Base-by-base conservation (phyloP, 2,329 filamentous ascomycete genomes). In the Ceratocystiopsis minuta region DNA sequence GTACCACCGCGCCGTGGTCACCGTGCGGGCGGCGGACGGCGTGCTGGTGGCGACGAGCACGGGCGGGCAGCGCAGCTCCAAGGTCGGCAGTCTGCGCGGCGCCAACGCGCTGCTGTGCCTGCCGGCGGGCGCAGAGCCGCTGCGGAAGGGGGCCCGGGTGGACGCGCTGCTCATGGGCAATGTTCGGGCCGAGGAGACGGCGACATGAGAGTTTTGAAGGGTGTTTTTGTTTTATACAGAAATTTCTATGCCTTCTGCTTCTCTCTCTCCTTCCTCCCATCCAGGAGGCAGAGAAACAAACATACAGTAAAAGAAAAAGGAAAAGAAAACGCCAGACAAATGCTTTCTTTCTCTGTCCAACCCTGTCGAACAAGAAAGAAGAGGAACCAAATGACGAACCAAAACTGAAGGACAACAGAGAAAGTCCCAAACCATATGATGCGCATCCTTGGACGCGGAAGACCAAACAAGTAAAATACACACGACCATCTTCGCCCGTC, bases 41-140 rank as follows among this genome's bases (percentile, higher is more conserved):
- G 52, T 63, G 10, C 58, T 96, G 38, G 65, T 72, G 45, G 90
- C 86, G 0, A 72, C 64, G 28, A 94, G 85, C 53, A 98, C 90
- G 0, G 90, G 90, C 6, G 77, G 80, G 3, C 90, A 98, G 63
- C 69, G 90, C 40, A 96, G 88, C 57, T 92, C 83, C 15, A 73
- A 77, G 47, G 86, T 98, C 3, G 85, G 86, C 0, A 96, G 88
- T 58, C 67, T 96, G 50, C 82, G 79, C 46, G 78, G 80, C 16
- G 88, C 90, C 3, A 98, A 98, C 64, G 85, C 81, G 4, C 60
- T 98, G 52, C 60, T 96, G 18, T 82, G 80, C 51, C 62, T 92
- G 60, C 80, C 81, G 0, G 66, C 68, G 33, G 72, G 74, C 3
- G 65, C 75, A 32, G 75, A 74, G 6, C 66, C 65, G n/a, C 54